Evolutionary conservation across 371 early-diverging fungal species (phyloP).

Genomic region (Blastocladiella emersonii): DNA sequence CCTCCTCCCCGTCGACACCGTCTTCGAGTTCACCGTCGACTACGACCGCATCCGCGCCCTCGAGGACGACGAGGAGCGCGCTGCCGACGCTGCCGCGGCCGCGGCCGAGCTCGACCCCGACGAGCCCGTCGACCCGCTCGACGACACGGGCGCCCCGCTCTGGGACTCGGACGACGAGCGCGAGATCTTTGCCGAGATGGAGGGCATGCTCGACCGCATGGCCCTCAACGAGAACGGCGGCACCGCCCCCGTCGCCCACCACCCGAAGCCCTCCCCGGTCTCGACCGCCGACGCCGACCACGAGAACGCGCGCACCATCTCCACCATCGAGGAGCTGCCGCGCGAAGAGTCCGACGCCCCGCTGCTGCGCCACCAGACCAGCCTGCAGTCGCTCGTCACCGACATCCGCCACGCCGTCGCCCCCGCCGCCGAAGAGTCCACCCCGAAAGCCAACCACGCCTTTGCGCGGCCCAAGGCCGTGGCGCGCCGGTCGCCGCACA

Average conservation of each 20-base stretch:
- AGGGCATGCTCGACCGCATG: background rate
- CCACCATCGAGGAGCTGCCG: background rate
- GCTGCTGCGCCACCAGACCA: constrained; percentile 2
- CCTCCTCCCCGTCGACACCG: background rate
- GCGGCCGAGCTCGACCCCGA: constrained; percentile 1
- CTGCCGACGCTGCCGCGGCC: too few species aligned
- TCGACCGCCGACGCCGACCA: background rate
- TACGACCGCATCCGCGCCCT: constrained; percentile 13
- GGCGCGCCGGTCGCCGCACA: too few species aligned
- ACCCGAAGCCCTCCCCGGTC: background rate
- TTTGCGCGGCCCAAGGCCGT: too few species aligned
- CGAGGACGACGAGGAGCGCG: constrained; percentile 7
- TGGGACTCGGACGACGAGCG: constrained; percentile 3
- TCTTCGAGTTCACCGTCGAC: constrained; percentile 5
- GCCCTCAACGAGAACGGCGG: background rate
- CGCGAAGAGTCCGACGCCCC: background rate
- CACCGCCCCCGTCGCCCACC: background rate
- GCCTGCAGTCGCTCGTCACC: background rate
- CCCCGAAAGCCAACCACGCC: too few species aligned
- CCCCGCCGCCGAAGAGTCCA: too few species aligned
- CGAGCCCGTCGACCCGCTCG: background rate
- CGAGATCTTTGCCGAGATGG: background rate
- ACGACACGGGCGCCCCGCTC: constrained; percentile 3
- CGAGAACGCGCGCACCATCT: background rate
- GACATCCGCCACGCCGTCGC: too few species aligned